A percentile compares a stretch with the other conserved stretches of the same genome.
phyloP scores from a whole-genome alignment of 2,329 filamentous ascomycete species.

The Metarhizium rileyi region DNA sequence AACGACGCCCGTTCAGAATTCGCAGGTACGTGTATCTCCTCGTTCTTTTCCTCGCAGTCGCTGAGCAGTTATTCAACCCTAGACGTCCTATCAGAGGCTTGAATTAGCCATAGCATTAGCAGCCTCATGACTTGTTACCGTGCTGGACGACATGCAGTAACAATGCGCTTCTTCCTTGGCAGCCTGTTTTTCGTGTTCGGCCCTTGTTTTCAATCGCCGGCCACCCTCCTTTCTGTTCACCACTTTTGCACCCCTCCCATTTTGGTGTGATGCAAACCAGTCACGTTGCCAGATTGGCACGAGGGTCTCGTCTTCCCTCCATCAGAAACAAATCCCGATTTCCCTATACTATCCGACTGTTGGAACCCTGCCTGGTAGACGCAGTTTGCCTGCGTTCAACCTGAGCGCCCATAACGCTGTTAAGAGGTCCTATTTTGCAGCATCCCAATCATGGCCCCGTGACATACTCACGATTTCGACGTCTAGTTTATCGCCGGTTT shows the following conservation, averaged over 20 bases:
- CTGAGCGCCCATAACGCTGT: neutral
- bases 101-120: neutral
- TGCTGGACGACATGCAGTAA: neutral
- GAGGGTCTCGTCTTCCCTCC: neutral
- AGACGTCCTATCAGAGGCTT: neutral
- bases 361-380: neutral
- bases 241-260: neutral
- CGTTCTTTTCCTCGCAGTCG: neutral
- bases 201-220: neutral
- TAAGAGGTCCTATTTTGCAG: neutral
- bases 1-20: neutral
- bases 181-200: neutral
- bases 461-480: neutral
- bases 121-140: neutral
- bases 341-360: neutral
- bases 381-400: neutral
- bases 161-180: neutral
- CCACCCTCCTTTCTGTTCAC: neutral
- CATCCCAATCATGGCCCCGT: neutral
- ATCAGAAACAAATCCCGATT: neutral
- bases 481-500: neutral
- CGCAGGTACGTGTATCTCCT: neutral
- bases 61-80: neutral
- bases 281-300: conserved; percentile 3
- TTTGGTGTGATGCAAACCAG: neutral